phyloP scores from a whole-genome alignment of 192 early-diverging fungal species.

The Neocallimastix lanati region DNA sequence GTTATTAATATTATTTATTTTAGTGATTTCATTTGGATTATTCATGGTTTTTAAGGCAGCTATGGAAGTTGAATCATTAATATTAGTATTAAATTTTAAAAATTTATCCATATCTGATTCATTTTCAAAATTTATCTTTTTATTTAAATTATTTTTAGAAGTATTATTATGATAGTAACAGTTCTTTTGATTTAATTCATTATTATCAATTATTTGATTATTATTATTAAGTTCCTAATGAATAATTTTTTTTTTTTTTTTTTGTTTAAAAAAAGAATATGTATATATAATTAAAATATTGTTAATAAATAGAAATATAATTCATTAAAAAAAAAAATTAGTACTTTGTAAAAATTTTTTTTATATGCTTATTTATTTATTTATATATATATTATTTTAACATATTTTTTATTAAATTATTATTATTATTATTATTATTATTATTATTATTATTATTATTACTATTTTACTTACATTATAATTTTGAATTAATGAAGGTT shows the following conservation, averaged over 20 bases:
- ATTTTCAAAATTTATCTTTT: not conserved
- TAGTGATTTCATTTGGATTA: not conserved
- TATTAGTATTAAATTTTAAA: not conserved
- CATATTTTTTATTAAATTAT: not conserved
- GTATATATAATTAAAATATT: no score
- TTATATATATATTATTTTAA: no score
- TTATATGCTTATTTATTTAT: no score
- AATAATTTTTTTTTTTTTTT: no score
- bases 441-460: no score
- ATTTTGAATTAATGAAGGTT: not conserved
- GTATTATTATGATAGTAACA: not conserved
- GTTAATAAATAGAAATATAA: no score
- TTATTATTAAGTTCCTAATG: not conserved
- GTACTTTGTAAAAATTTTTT: no score
- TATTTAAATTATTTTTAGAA: not conserved
- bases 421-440: not conserved
- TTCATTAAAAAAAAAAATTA: no score
- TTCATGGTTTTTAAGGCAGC: not conserved
- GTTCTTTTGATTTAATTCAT: not conserved
- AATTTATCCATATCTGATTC: not conserved
- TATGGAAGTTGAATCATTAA: not conserved
- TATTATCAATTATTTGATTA: not conserved
- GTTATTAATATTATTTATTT: not conserved
- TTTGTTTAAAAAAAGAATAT: no score
- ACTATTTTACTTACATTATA: not conserved